Conservation (phyloP, 176 grass and related monocot genomes). For the Melocanna baccifera region DNA sequence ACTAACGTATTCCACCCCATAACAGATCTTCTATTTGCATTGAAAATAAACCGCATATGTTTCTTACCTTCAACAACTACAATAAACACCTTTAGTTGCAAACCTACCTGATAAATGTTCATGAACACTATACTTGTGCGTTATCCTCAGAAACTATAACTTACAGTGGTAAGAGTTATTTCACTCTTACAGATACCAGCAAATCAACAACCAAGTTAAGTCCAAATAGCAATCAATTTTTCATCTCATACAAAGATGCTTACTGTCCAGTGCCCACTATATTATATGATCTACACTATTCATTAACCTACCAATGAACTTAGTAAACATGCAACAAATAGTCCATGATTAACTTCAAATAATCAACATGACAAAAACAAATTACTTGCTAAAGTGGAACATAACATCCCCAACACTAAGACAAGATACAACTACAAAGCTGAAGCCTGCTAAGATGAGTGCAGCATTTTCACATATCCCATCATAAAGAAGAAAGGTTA, state of each 20-base stretch:
- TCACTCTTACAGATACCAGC: neutral
- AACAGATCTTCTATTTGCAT: neutral
- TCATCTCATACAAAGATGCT: neutral
- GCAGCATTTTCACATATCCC: slow-evolving; percentile 7
- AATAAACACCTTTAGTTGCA: neutral
- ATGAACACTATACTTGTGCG: neutral
- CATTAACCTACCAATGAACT: slow-evolving; percentile 11
- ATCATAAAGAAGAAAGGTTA: slow-evolving; percentile 39
- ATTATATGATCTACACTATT: slow-evolving; percentile 8
- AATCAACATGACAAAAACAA: slow-evolving; percentile 13
- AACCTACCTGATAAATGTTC: neutral
- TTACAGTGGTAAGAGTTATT: neutral
- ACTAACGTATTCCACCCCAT: neutral
- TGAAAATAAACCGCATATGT: slow-evolving; percentile 8
- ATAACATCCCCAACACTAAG: neutral
- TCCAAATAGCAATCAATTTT: neutral
- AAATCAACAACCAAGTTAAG: neutral
- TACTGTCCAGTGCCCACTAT: neutral
- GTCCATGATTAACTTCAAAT: neutral
- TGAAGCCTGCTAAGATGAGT: neutral
- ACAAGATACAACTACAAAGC: slow-evolving; percentile 20
- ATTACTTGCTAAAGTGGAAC: slow-evolving; percentile 1
- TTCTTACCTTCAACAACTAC: neutral
- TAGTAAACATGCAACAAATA: slow-evolving; percentile 7
- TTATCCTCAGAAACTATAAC: neutral